Conservation (phyloP, 257 asterid species). For the Voacanga thouarsii region DNA sequence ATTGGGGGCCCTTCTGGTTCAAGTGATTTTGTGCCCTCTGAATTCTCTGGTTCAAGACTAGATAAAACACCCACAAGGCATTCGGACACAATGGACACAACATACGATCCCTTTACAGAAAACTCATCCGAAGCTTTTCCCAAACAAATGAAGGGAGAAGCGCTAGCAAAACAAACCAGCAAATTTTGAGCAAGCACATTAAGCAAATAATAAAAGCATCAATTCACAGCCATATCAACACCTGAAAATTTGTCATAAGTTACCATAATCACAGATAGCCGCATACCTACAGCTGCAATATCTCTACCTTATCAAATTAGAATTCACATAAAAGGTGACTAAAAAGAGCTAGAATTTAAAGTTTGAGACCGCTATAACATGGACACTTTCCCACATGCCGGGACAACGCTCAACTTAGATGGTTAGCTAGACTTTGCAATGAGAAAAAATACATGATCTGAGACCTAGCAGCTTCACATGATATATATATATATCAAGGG, state of each 20-base stretch:
- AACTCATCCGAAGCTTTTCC: not conserved
- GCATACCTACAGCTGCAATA: not conserved
- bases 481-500: conserved; percentile 19
- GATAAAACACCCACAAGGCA: not conserved
- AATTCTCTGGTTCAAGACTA: too few species aligned
- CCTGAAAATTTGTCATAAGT: not conserved
- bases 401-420: conserved; percentile 5
- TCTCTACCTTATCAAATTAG: conserved; percentile 7
- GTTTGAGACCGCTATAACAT: not conserved
- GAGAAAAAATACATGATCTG: conserved; percentile 5
- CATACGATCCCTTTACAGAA: not conserved
- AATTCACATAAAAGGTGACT: not conserved
- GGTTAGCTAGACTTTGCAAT: conserved; percentile 13
- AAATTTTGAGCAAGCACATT: not conserved
- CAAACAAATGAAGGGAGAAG: not conserved
- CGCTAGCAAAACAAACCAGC: not conserved
- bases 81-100: not conserved
- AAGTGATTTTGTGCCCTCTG: not conserved
- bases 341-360: not conserved
- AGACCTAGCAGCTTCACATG: not conserved
- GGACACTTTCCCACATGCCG: not conserved
- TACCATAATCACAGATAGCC: conserved; percentile 1
- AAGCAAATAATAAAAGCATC: not conserved
- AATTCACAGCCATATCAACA: not conserved
- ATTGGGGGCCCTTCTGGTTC: not conserved